Evolutionary conservation across 768 basidiomycete species (phyloP), one percentile per base, ranked within the genome.

Genomic region (Suillus paluster): DNA sequence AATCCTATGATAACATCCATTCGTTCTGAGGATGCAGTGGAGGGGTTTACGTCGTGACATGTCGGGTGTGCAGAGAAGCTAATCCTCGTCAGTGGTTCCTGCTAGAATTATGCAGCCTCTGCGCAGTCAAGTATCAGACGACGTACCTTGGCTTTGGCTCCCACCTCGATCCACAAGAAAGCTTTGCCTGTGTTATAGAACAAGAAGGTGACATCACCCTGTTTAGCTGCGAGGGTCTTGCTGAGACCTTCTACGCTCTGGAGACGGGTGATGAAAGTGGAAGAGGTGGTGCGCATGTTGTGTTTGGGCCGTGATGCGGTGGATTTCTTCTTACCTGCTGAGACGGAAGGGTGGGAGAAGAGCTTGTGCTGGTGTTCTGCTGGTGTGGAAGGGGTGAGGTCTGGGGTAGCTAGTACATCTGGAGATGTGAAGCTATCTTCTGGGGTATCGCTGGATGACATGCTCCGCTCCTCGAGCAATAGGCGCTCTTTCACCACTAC

Each of bases 1-100:
- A 97, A 98, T 6, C 97, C 97, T 68, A 98, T 90, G 62, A 98
- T 84, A 7, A 97, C 81, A 68, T 98, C 96, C 38, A 98, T 76
- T 48, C 87, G 86, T 45, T 94, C 89, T 12, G 89, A 78, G 4
- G 87, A 89, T 8, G 92, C 87, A 2, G 96, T 97, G 2, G 84
- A 74, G 6, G 80, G 73, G 67, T 97, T 97, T 34, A 97, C 87
- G 69, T 94, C 90, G 73, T 97, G 94, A 71, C 95, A 96, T 1
- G 96, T 97, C 5, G 94, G 95, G 67, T 90, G 84, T 15, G 89
- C 86, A 50, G 91, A 87, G 77, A 98, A 98, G 21, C 88, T 89
- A 59, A 98, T 87, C 61, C 90, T 84, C 44, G 90, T 85, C 30
- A 97, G 81, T 30, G 95, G 89, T 75, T 99, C 97, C 94, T 97